A percentile compares a stretch with the other conserved stretches of the same genome.
These are phyloP conservation scores for Kodamaea lidongshanica DNA, from an alignment of 805 yeast genomes.

Conservation along the genomic window DNA sequence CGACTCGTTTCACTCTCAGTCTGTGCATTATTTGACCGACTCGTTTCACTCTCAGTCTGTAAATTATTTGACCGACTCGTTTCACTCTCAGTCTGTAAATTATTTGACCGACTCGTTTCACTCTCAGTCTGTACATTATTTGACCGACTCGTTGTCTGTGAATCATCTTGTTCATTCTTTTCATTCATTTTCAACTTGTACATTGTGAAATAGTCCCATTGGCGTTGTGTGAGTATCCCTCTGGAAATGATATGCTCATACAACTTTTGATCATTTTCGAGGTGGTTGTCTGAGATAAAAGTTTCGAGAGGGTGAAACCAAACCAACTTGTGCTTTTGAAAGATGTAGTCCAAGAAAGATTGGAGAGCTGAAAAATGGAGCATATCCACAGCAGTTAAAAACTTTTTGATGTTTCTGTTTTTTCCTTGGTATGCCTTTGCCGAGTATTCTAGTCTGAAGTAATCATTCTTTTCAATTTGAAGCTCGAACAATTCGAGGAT, in stretches of 20 bases:
- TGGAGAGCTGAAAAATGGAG: constrained; percentile 6
- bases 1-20: no score
- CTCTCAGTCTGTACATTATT: no score
- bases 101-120: no score
- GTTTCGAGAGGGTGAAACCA: constrained; percentile 7
- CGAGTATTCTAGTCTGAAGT: constrained; percentile 6
- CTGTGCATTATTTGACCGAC: no score
- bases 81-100: no score
- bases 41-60: no score
- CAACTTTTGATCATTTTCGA: background rate
- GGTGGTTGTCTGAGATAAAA: background rate
- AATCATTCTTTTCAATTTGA: constrained; percentile 6
- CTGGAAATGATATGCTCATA: constrained; percentile 2
- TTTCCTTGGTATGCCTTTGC: no score
- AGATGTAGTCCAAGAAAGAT: constrained; percentile 4
- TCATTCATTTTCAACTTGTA: constrained; percentile 1
- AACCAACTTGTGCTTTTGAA: constrained; percentile 4
- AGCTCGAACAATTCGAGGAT: constrained; percentile 3
- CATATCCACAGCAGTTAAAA: constrained; percentile 2
- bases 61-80: no score
- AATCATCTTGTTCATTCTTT: background rate
- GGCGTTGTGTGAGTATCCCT: constrained; percentile 3
- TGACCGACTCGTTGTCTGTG: no score
- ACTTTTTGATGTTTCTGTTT: background rate
- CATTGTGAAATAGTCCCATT: constrained; percentile 5